phyloP scores from a whole-genome alignment of 176 grass and related monocot genomes.

The Tillandsia leiboldiana region DNA sequence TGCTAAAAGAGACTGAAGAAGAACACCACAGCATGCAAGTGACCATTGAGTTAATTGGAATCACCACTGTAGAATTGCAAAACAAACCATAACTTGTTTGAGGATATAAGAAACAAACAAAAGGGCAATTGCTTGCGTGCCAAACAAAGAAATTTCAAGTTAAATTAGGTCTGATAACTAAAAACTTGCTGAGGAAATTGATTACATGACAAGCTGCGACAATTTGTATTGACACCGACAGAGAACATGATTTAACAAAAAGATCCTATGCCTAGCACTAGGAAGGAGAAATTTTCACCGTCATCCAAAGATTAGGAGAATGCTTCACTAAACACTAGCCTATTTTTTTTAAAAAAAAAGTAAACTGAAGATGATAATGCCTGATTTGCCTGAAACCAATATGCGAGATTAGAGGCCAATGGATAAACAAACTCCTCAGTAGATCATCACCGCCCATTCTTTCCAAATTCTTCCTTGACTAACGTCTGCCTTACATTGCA shows the following conservation, averaged over 20 bases:
- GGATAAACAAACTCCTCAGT: background rate
- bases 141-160: background rate
- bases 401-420: background rate
- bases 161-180: background rate
- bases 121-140: too few relatives aligned
- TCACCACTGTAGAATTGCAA: too few relatives aligned
- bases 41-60: too few relatives aligned
- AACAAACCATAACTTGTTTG: too few relatives aligned
- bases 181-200: background rate
- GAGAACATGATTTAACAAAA: background rate
- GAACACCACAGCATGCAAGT: too few relatives aligned
- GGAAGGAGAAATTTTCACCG: background rate
- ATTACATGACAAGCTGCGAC: background rate
- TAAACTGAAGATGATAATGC: too few relatives aligned
- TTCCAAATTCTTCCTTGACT: background rate
- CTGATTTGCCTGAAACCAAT: background rate
- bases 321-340: background rate
- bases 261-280: background rate
- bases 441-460: background rate
- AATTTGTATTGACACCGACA: background rate
- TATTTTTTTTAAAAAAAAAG: background rate
- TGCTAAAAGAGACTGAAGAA: too few relatives aligned
- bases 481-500: conserved; percentile 15
- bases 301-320: background rate
- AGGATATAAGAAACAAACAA: too few relatives aligned